Evolutionary conservation across 495 filamentous ascomycete genomes (phyloP).

Genomic region (Neurospora terricola): DNA sequence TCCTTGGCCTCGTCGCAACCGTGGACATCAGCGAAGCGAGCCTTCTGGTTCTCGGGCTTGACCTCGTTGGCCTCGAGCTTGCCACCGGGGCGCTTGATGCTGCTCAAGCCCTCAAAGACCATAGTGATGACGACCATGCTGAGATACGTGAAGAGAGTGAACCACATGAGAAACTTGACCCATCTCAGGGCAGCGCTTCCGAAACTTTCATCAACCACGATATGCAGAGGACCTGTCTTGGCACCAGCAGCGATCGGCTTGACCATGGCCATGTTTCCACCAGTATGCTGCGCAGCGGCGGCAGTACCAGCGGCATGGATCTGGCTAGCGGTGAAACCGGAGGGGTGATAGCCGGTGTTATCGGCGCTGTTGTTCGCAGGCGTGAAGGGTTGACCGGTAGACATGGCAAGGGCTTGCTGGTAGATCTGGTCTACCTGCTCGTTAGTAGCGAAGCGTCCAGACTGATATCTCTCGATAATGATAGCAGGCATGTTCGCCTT

Average conservation of each 20-base stretch:
- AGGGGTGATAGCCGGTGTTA: conserved; percentile 20
- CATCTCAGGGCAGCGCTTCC: conserved; percentile 74
- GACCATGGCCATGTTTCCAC: conserved; percentile 50
- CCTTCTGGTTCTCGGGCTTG: conserved; percentile 79
- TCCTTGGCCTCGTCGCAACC: conserved; percentile 98
- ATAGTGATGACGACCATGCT: conserved; percentile 65
- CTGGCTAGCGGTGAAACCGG: conserved; percentile 48
- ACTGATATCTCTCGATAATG: conserved; percentile 78
- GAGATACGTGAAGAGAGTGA: conserved; percentile 65
- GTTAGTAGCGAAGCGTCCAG: conserved; percentile 70
- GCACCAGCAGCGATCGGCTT: conserved; percentile 44
- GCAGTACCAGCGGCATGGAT: conserved; percentile 81
- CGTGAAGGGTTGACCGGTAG: conserved; percentile 38
- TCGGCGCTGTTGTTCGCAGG: conserved; percentile 22
- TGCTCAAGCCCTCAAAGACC: conserved; percentile 64
- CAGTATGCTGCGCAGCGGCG: conserved; percentile 62
- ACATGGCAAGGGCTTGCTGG: conserved; percentile 57
- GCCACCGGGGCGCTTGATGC: conserved; percentile 67
- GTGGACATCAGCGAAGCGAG: conserved; percentile 88
- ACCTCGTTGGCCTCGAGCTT: conserved; percentile 63
- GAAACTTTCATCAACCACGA: conserved; percentile 88
- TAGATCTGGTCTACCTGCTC: conserved; percentile 62
- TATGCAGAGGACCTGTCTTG: conserved; percentile 76
- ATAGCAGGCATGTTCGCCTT: conserved; percentile 88
- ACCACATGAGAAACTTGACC: conserved; percentile 76